These are phyloP conservation scores for Dimocarpus longan DNA, from an alignment of 345 rosid genomes.

Conservation along the genomic window DNA sequence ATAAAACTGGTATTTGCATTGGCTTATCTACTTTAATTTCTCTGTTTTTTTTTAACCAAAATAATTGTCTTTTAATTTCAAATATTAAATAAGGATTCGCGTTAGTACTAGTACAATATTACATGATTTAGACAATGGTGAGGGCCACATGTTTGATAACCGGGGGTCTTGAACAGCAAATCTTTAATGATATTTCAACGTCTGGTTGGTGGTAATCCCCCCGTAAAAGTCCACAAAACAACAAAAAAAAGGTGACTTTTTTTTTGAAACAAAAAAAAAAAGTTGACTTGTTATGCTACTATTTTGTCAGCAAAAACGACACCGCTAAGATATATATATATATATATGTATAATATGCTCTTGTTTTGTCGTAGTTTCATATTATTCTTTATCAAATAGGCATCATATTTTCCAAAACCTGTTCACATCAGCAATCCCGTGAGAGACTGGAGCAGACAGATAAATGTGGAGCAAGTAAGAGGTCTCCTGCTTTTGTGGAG, in stretches of 20 bases:
- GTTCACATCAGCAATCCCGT: conserved; percentile 33
- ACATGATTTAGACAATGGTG: no score
- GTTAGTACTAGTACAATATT: no score
- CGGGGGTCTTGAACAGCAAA: not conserved
- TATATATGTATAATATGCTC: not conserved
- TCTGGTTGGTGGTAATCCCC: conserved; percentile 23
- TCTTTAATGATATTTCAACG: conserved; percentile 31
- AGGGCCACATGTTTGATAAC: not conserved
- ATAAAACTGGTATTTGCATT: not conserved
- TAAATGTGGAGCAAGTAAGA: conserved; percentile 18
- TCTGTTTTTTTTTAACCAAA: not conserved
- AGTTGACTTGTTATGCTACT: not conserved
- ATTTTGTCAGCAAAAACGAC: conserved; percentile 38
- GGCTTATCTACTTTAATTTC: not conserved
- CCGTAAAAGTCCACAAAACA: conserved; percentile 40
- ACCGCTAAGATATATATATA: conserved; percentile 5
- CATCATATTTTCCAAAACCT: conserved; percentile 9
- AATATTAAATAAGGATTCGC: no score
- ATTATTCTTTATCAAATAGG: not conserved
- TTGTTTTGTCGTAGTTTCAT: not conserved
- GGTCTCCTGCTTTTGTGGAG: conserved; percentile 37
- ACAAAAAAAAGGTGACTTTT: conserved; percentile 19
- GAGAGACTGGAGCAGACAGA: conserved; percentile 3
- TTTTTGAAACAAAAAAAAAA: conserved; percentile 25
- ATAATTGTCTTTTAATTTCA: no score